Conservation (phyloP, 805 yeast genomes). For the Kluyveromyces nonfermentans region DNA sequence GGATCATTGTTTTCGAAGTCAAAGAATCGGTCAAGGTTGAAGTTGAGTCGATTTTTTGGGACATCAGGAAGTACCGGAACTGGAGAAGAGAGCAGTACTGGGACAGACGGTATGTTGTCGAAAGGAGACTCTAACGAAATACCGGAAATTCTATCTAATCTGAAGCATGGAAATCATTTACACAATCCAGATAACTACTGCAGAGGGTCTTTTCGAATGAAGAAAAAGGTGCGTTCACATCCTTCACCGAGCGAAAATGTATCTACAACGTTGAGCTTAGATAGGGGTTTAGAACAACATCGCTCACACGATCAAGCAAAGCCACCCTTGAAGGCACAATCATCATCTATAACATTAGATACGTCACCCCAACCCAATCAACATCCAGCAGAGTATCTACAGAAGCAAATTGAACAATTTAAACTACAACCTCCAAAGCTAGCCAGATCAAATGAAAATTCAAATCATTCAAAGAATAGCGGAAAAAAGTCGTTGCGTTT, state of each 20-base stretch:
- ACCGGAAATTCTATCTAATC: slow-evolving; percentile 1
- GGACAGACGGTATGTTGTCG: neutral
- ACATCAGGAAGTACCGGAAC: neutral
- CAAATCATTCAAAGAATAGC: neutral
- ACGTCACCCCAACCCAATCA: slow-evolving; percentile 15
- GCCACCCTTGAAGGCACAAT: slow-evolving; percentile 1
- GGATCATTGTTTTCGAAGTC: slow-evolving; percentile 3
- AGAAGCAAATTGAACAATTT: slow-evolving; percentile 18
- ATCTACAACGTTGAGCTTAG: neutral
- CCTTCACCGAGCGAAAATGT: neutral
- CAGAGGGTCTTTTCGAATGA: neutral
- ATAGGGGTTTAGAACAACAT: neutral
- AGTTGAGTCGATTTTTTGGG: slow-evolving; percentile 1
- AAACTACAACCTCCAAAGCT: slow-evolving; percentile 9
- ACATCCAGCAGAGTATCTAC: slow-evolving; percentile 24
- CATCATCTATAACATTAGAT: neutral
- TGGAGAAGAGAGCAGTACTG: neutral
- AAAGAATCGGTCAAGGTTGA: neutral
- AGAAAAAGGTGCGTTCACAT: neutral
- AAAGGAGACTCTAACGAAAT: neutral
- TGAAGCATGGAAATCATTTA: slow-evolving; percentile 7
- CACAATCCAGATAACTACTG: slow-evolving; percentile 8
- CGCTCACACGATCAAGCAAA: neutral
- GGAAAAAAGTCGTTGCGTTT: slow-evolving; percentile 25
- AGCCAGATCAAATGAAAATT: slow-evolving; percentile 1